Evolutionary conservation across 1,284 basidiomycete species (phyloP), one percentile per base, ranked within the genome.

Genomic region (Ustilago nuda): DNA sequence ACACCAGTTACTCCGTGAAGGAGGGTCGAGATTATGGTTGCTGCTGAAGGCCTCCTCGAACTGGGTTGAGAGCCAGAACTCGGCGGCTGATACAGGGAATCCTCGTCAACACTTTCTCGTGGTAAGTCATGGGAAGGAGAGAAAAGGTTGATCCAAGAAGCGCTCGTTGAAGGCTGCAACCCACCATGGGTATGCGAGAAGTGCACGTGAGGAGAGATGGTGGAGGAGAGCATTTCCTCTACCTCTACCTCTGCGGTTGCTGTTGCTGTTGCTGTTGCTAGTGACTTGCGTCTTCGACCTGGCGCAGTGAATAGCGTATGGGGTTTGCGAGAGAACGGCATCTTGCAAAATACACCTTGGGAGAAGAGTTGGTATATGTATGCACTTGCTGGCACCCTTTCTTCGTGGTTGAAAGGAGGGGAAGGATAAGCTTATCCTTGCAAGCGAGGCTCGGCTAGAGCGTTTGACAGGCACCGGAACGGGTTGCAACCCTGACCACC

Each of bases 11-110:
- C 56, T 0, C 32, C 48, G 37, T 63, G 61, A 8, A 72, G 33
- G 1, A 72, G 50, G 11, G 64, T 66, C 27, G 69, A 72, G 64
- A 72, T 72, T 53, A 72, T 72, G 5, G 69, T 72, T 0, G 60
- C 69, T 7, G 69, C 69, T 3, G 51, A 51, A 2, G 64, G 64
- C 0, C 69, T 37, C 1, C 69, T 37, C 15, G 69, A 72, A n/a
- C 37, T 32, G 6, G 69, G 56, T 2, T 37, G 32, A 3, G 69
- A 63, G 9, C 27, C 52, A 6, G 69, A 66, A 8, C n/a, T 35
- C 4, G 69, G 60, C 7, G 69, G 17, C 7, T 63, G 36, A 41
- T 72, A 66, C 12, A 51, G n/a, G 17, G 43, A 48, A 7, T 48
- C 43, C 8, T 66, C 56, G 32, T 72, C 69, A 0, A 66, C 3